Evolutionary conservation across 2,329 filamentous ascomycete species (phyloP).

Genomic region (Aspergillus clavatus): DNA sequence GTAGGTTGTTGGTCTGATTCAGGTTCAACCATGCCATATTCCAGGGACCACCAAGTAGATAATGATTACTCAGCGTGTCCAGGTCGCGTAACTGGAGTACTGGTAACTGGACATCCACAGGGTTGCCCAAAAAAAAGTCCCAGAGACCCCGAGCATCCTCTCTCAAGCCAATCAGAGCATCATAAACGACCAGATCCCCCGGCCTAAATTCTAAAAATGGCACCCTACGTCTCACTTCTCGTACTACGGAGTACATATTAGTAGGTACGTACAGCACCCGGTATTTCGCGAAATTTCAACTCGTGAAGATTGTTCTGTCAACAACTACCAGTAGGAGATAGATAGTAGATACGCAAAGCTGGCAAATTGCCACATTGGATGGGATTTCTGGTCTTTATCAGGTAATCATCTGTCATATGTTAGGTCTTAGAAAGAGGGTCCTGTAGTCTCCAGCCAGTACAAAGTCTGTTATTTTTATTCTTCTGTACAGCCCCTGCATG

Average conservation of each 20-base stretch:
- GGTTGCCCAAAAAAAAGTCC: too few relatives aligned
- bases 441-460: neutral
- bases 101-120: conserved; percentile 4
- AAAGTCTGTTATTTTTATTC: neutral
- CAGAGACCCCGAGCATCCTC: too few relatives aligned
- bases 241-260: too few relatives aligned
- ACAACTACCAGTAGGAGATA: too few relatives aligned
- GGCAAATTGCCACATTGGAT: neutral
- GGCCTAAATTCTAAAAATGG: conserved; percentile 20
- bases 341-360: too few relatives aligned
- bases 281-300: too few relatives aligned
- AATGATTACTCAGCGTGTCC: too few relatives aligned
- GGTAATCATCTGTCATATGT: neutral
- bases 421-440: neutral
- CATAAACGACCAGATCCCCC: conserved; percentile 6
- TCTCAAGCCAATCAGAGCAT: conserved; percentile 10
- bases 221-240: conserved; percentile 20
- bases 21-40: too few relatives aligned
- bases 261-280: too few relatives aligned
- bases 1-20: neutral
- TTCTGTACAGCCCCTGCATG: neutral
- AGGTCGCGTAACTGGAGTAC: conserved; percentile 8
- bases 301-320: too few relatives aligned
- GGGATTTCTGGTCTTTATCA: neutral
- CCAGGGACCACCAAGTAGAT: too few relatives aligned